Conservation (phyloP, 2,329 filamentous ascomycete species). For the Colletotrichum phormii region DNA sequence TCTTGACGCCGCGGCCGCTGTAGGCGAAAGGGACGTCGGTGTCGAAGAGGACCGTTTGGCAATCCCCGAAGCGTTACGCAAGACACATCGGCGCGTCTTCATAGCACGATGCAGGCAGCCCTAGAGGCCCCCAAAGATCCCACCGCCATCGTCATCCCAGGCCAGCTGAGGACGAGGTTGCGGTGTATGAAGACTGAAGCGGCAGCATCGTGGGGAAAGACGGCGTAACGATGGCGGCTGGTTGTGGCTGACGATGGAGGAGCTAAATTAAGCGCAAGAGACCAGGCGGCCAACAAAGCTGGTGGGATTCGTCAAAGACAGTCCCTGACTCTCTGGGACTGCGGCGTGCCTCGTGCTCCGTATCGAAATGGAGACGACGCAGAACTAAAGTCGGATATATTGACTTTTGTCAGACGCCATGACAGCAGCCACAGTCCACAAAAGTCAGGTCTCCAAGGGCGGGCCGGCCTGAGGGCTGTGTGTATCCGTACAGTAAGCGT, state of each 20-base stretch:
- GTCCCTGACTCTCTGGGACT: constrained; percentile 3
- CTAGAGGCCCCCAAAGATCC: constrained; percentile 1
- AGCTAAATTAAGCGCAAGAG: constrained; percentile 26
- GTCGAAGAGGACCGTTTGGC: background rate
- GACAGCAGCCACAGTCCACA: background rate
- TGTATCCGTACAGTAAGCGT: background rate
- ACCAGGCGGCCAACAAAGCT: constrained; percentile 9
- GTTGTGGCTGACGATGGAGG: constrained; percentile 26
- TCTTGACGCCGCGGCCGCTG: background rate
- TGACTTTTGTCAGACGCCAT: constrained; percentile 13
- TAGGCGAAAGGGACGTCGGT: constrained; percentile 9
- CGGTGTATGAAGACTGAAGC: background rate
- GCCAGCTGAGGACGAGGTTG: constrained; percentile 23
- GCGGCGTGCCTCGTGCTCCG: constrained; percentile 25
- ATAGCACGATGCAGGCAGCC: background rate
- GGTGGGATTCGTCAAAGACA: background rate
- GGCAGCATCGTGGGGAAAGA: constrained; percentile 17
- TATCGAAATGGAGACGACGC: constrained; percentile 13
- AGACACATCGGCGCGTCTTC: constrained; percentile 14
- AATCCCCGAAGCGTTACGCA: constrained; percentile 13
- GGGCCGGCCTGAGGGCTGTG: constrained; percentile 19
- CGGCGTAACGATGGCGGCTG: constrained; percentile 32
- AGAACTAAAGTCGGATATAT: constrained; percentile 7
- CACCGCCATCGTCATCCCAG: constrained; percentile 22
- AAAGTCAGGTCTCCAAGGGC: background rate